These are phyloP conservation scores for Linum tenue DNA, from an alignment of 345 rosid species.

Conservation along the genomic window DNA sequence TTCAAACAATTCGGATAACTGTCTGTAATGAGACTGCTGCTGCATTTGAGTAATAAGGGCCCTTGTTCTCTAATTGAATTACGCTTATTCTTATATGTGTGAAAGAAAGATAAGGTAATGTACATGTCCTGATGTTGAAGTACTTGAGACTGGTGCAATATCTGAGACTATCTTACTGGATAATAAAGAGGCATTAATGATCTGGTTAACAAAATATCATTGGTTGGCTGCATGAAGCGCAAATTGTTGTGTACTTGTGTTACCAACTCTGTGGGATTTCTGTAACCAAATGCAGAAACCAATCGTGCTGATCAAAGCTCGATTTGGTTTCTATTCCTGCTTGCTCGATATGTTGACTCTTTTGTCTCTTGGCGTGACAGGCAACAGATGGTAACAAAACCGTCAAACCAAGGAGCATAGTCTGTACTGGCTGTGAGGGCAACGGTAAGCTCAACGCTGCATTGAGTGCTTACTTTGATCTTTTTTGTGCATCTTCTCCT, in stretches of 20 bases:
- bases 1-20: too few species aligned
- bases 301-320: background rate
- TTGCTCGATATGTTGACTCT: background rate
- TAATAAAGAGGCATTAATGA: background rate
- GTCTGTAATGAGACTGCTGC: background rate
- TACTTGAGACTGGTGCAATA: background rate
- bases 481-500: background rate
- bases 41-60: background rate
- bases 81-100: too few species aligned
- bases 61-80: too few species aligned
- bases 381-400: conserved; percentile 31
- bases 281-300: background rate
- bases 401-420: conserved; percentile 46
- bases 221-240: background rate
- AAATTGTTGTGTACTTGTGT: background rate
- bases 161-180: too few species aligned
- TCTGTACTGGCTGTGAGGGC: conserved; percentile 73
- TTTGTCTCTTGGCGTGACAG: conserved; percentile 28
- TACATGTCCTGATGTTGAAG: too few species aligned
- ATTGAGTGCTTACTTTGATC: background rate
- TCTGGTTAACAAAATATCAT: too few species aligned
- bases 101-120: too few species aligned
- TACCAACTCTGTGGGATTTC: background rate
- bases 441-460: conserved; percentile 34
- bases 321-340: background rate